phyloP scores from a whole-genome alignment of 257 asterid genomes.

The Fraxinus cuspidata region DNA sequence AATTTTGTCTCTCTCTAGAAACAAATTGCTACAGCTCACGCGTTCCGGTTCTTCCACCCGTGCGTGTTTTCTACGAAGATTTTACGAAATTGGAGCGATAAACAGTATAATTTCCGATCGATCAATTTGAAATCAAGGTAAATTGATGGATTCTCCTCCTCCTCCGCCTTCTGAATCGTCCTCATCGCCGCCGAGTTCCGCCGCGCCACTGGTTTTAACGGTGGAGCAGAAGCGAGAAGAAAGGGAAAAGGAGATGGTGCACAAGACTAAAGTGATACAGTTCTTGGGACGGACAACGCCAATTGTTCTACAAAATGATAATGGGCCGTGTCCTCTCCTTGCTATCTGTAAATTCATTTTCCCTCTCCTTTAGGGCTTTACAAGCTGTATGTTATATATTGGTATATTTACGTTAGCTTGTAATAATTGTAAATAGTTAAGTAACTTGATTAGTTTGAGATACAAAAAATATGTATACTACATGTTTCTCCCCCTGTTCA shows the following conservation, averaged over 20 bases:
- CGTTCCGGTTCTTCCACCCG: not conserved
- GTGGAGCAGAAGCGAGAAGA: slow-evolving; percentile 40
- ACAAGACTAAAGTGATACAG: slow-evolving; percentile 73
- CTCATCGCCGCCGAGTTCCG: slow-evolving; percentile 31
- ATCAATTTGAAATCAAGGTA: not conserved
- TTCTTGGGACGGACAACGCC: slow-evolving; percentile 86
- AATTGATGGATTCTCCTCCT: slow-evolving; percentile 34
- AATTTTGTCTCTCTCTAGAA: not conserved
- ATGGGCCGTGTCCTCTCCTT: slow-evolving; percentile 99
- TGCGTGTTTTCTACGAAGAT: not conserved
- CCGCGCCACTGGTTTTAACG: slow-evolving; percentile 23
- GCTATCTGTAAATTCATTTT: slow-evolving; percentile 67
- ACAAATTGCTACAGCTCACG: not conserved
- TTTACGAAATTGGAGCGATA: not conserved
- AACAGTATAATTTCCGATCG: not conserved
- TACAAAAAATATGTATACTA: not conserved
- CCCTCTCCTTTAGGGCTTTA: slow-evolving; percentile 34
- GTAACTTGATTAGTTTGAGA: not conserved
- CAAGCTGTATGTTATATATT: not conserved
- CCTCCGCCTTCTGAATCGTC: slow-evolving; percentile 28
- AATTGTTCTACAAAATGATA: slow-evolving; percentile 86
- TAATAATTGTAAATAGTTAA: not conserved
- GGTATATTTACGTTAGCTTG: not conserved
- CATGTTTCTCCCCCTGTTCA: not conserved
- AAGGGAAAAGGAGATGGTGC: slow-evolving; percentile 52